phyloP scores from a whole-genome alignment of 2,329 filamentous ascomycete genomes.

The Balansia obtecta region DNA sequence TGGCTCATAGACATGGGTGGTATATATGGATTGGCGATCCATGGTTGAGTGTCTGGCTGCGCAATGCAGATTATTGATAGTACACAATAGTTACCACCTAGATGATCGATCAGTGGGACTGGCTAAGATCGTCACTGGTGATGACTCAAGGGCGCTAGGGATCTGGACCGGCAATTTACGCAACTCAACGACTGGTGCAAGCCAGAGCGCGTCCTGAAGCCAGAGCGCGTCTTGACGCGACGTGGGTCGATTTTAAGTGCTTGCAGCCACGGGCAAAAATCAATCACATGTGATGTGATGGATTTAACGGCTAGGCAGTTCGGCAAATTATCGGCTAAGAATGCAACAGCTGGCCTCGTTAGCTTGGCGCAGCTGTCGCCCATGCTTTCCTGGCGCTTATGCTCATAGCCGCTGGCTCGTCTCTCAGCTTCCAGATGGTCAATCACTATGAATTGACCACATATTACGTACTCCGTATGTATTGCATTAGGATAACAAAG shows the following conservation, averaged over 20 bases:
- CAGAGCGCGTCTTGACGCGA: background rate
- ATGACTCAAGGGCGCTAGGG: background rate
- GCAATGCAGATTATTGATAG: background rate
- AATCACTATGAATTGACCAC: background rate
- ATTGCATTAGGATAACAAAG: constrained; percentile 1
- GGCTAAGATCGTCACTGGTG: background rate
- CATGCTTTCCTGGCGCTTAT: constrained; percentile 9
- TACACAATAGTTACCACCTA: background rate
- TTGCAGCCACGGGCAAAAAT: constrained; percentile 15
- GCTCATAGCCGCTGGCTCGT: background rate
- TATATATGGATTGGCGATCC: constrained; percentile 83
- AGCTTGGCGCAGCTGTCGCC: constrained; percentile 5
- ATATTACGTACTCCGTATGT: background rate
- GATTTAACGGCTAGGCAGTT: background rate
- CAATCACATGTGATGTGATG: constrained; percentile 14
- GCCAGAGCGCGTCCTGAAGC: background rate
- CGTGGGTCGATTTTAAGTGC: constrained; percentile 2
- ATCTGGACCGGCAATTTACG: constrained; percentile 7
- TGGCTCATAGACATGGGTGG: constrained; percentile 66
- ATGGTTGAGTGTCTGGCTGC: constrained; percentile 31
- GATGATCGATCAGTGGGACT: background rate
- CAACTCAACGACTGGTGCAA: constrained; percentile 1
- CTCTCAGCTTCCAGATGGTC: background rate
- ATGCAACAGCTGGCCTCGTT: background rate
- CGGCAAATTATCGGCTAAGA: constrained; percentile 10